Evolutionary conservation across 495 filamentous ascomycete species (phyloP), one percentile per base, ranked within the genome.

Genomic region (Saxispiralis lemnorum): DNA sequence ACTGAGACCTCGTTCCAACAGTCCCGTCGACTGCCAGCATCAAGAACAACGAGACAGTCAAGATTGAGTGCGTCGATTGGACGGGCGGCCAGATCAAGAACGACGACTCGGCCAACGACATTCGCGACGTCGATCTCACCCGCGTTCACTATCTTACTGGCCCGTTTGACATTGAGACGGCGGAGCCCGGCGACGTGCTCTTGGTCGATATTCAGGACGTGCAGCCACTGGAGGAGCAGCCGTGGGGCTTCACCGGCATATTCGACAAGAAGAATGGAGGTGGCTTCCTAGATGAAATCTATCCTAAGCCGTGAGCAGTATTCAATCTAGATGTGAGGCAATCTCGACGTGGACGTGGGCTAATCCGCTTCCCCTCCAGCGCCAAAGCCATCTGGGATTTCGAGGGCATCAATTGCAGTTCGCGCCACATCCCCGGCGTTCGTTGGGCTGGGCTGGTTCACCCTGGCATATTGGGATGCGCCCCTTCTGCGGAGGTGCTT

Each of bases 341-440:
- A n/a, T n/a, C n/a, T n/a, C n/a, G n/a, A n/a, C n/a, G n/a, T n/a
- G n/a, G n/a, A n/a, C n/a, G 24, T 28, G 5, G 4, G 24, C 24
- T 28, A 28, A 28, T 5, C 24, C 24, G 9, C 9, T 28, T 9
- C 9, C 24, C 24, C 9, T 16, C 34, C 49, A 81, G 78, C n/a
- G 84, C 83, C 13, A 89, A 89, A 56, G 88, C 88, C 0, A 94
- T 96, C 55, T 96, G 88, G 87, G 88, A 94, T 56, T 94, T 96
- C 48, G 85, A 93, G 55, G 88, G 88, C 46, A 93, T 96, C 54
- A 86, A 80, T 63, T 89, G 83, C 67, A 81, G 81, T 18, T 86
- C 80, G 10, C 75, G 88, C 0, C 88, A 96, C 59, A 87, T 95
- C 52, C 87, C 87, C 0, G 73, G 78, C 49, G 83, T 93, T 44